Evolutionary conservation across 1,139 yeast species (phyloP), one percentile per base, ranked within the genome.

Genomic region (Citeromyces hawaiiensis): DNA sequence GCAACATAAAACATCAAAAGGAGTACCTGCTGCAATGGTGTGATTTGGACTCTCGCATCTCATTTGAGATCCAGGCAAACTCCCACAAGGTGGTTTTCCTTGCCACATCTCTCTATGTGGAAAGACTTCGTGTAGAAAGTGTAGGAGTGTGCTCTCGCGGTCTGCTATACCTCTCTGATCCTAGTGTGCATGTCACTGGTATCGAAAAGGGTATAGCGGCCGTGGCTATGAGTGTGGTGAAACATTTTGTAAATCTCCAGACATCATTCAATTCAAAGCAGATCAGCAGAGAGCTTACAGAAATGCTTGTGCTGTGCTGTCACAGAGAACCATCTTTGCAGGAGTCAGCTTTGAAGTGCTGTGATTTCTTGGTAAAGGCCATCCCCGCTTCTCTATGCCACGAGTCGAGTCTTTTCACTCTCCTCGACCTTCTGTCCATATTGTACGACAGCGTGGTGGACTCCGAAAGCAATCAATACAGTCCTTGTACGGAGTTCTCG

Each of bases 351-450:
- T 68, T 83, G 45, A 79, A 74, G 48, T 79, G 91, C 52, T 80
- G 94, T 43, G 87, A 86, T 46, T 52, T 72, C 33, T 64, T 93
- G 42, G 71, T 91, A 43, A 63, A 59, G 37, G 68, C 67, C 37
- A 62, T 85, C n/a, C 97, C 98, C 0, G 78, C 94, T 0, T 66
- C 93, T 1, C 66, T 93, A 39, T 85, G 95, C 53, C 83, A 81
- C 47, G 76, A 72, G 38, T 66, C 66, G 38, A 76, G 94, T 48
- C 66, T 88, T 44, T 88, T 75, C 59, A 74, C 94, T 0, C 60
- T 88, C 42, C 67, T 93, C 46, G 98, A 93, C 54, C 66, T 91
- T 41, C 65, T 93, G 52, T 75, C 85, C 1, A 63, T 87, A 39
- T 62, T 88, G 38, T 85, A 83, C 59, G 80, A 82, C 47, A 79